Conservation (phyloP, 495 filamentous ascomycete species). For the Hyphodiscus hymeniophilus region DNA sequence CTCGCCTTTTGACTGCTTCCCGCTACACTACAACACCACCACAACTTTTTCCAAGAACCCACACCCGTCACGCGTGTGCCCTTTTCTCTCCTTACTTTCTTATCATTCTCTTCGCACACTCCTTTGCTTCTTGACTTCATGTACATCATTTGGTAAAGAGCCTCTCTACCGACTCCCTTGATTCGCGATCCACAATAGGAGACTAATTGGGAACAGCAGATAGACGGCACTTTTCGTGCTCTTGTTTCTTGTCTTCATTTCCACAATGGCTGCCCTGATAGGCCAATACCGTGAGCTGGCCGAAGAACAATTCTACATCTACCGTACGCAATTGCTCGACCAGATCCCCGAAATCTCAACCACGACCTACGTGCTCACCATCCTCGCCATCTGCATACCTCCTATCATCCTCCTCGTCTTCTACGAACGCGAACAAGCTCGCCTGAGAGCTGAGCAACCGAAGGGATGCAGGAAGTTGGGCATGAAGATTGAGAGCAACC, state of each 20-base stretch:
- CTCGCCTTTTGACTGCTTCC: too few relatives aligned
- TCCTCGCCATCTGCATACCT: conserved; percentile 38
- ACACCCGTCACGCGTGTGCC: not conserved
- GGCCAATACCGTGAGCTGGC: conserved; percentile 15
- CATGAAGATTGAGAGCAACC: conserved; percentile 29
- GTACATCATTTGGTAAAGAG: conserved; percentile 19
- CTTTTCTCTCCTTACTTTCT: conserved; percentile 5
- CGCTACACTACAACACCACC: too few relatives aligned
- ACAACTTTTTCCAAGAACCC: too few relatives aligned
- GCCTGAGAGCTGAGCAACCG: conserved; percentile 28
- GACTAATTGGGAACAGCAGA: conserved; percentile 14
- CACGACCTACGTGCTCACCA: conserved; percentile 37
- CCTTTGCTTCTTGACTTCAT: conserved; percentile 14
- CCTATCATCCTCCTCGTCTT: conserved; percentile 24
- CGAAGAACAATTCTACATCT: conserved; percentile 13
- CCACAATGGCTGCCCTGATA: conserved; percentile 15
- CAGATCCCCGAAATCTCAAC: conserved; percentile 29
- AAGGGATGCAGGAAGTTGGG: conserved; percentile 41
- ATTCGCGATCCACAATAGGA: not conserved
- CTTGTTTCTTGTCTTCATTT: conserved; percentile 3
- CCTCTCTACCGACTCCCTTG: not conserved
- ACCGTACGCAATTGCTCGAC: conserved; percentile 15
- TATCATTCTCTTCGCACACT: conserved; percentile 3
- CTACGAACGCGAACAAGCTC: conserved; percentile 21
- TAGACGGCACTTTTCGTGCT: conserved; percentile 19